Evolutionary conservation across 2,329 filamentous ascomycete species (phyloP), one percentile per base, ranked within the genome.

Genomic region (Nigrograna mackinnonii): DNA sequence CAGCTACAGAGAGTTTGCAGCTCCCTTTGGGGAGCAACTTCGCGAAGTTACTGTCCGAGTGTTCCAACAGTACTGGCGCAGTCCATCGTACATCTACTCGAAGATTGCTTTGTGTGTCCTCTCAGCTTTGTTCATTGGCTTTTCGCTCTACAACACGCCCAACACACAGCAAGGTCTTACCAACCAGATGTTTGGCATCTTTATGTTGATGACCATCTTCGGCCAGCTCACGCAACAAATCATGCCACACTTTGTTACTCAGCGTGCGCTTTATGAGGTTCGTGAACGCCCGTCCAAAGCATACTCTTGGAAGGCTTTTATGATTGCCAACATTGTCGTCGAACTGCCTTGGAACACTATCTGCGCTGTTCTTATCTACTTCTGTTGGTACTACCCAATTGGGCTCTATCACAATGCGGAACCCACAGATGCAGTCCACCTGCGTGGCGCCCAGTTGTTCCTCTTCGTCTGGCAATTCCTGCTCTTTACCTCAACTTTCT

Each of bases 61-160:
- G 19, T 94, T 94, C 75, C 82, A 91, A 62, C 90, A 95, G 67
- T 95, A 94, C 78, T 95, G 91, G 90, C 87, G 91, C 46, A 91
- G 85, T 0, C 91, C 91, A 0, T 80, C 84, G 4, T 95, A 95
- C 74, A 91, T 96, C 67, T 95, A 92, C 74, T 85, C 87, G 58
- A 95, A 95, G 76, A 65, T 78, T 0, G 73, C 78, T 2, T 83
- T 95, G 14, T 89, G 85, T 62, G 71, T 79, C 18, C 69, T 84
- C 13, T 78, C 78, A 13, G 76, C 85, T 4, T 77, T 95, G 11
- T 95, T 92, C 66, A 88, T 94, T 57, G 89, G 89, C 21, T 90
- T 91, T 66, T 85, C 86, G 39, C 91, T 94, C 70, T 89, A 81
- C 77, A 78, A 82, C 30, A 83, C 87, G 1, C 81, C 83, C 21